Conservation (phyloP, 2,329 filamentous ascomycete species). For the Moelleriella libera region DNA sequence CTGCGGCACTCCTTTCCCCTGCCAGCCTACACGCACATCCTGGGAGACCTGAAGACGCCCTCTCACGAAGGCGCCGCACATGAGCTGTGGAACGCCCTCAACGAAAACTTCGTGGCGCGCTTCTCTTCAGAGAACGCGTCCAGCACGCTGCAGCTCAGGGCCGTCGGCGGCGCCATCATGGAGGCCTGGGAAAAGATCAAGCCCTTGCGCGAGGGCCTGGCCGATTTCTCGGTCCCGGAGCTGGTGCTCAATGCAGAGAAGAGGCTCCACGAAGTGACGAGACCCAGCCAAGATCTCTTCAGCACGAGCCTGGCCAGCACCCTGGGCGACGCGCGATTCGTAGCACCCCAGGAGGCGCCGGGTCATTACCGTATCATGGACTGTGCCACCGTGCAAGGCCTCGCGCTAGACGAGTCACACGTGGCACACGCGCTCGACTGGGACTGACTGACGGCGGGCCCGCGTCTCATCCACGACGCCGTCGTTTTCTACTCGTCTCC, state of each 20-base stretch:
- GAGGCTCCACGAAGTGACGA: neutral
- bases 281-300: neutral
- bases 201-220: neutral
- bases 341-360: too few species aligned
- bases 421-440: too few species aligned
- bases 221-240: neutral
- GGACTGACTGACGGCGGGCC: too few species aligned
- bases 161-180: neutral
- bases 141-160: neutral
- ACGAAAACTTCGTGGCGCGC: neutral
- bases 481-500: too few species aligned
- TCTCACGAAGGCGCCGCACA: neutral
- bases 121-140: neutral
- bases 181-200: neutral
- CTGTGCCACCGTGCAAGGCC: too few species aligned
- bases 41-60: constrained; percentile 15
- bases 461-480: too few species aligned
- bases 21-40: constrained; percentile 23
- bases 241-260: neutral
- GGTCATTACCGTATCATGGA: too few species aligned
- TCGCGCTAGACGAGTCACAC: too few species aligned
- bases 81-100: neutral
- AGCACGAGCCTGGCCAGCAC: neutral
- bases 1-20: constrained; percentile 22
- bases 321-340: too few species aligned